Evolutionary conservation across 2,329 filamentous ascomycete genomes (phyloP).

Genomic region (Cytospora piceicola): DNA sequence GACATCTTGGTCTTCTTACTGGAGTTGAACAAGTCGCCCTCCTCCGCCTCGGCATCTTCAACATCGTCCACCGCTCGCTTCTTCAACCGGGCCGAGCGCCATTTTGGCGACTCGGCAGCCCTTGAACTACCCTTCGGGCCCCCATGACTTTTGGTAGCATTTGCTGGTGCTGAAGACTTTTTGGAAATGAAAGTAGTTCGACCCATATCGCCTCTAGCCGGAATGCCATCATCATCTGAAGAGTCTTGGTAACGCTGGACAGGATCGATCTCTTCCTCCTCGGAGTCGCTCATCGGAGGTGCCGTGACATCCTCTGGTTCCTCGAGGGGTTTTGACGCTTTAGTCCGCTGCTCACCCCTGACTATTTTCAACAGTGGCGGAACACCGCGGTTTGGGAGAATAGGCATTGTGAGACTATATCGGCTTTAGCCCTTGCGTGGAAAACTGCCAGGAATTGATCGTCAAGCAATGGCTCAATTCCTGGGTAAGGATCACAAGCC

Average conservation of each 20-base stretch:
- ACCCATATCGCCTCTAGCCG: conserved; percentile 40
- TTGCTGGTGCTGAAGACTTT: conserved; percentile 17
- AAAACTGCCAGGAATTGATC: not conserved
- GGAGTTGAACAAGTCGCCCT: not conserved
- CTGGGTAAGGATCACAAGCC: not conserved
- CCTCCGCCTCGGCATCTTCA: conserved; percentile 6
- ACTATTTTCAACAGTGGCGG: conserved; percentile 14
- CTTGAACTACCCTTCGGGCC: not conserved
- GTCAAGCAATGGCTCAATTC: not conserved
- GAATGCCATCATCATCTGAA: conserved; percentile 34
- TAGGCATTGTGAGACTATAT: not conserved
- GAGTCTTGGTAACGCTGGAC: conserved; percentile 21
- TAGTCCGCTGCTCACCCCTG: conserved; percentile 23
- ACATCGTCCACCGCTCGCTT: conserved; percentile 15
- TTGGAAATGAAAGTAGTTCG: conserved; percentile 39
- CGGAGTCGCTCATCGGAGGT: conserved; percentile 35
- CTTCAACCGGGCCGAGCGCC: conserved; percentile 12
- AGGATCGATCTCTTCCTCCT: conserved; percentile 29
- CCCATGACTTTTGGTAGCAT: not conserved
- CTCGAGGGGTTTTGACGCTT: conserved; percentile 6
- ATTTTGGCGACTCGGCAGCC: not conserved
- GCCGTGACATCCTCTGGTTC: conserved; percentile 35
- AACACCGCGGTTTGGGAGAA: conserved; percentile 1
- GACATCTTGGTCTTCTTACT: conserved; percentile 16
- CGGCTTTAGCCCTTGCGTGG: not conserved